phyloP scores from a whole-genome alignment of 345 rosid genomes.

The Gossypium thurberi region DNA sequence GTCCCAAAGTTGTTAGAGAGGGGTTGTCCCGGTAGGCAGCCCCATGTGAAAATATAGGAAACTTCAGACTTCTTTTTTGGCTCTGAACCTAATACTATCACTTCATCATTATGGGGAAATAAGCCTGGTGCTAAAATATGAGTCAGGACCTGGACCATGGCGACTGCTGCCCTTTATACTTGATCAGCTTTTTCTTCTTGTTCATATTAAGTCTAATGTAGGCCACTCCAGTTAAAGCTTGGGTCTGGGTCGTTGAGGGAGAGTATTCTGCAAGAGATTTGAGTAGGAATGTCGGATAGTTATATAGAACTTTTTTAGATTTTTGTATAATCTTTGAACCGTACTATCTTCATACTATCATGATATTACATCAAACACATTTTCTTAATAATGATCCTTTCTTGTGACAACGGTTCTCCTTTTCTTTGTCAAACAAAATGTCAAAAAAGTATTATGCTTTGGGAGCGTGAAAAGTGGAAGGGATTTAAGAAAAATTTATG shows the following conservation, averaged over 20 bases:
- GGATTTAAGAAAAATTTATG: too few species aligned
- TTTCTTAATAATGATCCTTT: not conserved
- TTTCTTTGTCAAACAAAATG: not conserved
- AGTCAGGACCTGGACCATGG: not conserved
- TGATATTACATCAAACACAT: too few species aligned
- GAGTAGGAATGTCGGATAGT: too few species aligned
- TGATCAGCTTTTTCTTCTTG: not conserved
- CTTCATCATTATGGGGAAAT: slow-evolving; percentile 1
- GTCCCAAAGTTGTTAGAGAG: too few species aligned
- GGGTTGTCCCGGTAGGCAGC: not conserved
- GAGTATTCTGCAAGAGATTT: too few species aligned
- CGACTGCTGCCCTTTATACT: too few species aligned
- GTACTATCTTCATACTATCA: too few species aligned
- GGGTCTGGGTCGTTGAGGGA: not conserved
- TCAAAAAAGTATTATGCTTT: not conserved
- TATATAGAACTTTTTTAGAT: too few species aligned
- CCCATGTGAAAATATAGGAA: not conserved
- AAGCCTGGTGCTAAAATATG: not conserved
- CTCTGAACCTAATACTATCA: not conserved
- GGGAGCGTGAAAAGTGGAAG: not conserved
- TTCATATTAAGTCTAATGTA: not conserved
- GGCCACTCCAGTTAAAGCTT: not conserved
- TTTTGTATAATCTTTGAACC: not conserved
- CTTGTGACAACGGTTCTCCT: not conserved
- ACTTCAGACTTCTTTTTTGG: not conserved